Evolutionary conservation across 1,284 basidiomycete genomes (phyloP), one percentile per base, ranked within the genome.

Genomic region (Moesziomyces globuligerus): DNA sequence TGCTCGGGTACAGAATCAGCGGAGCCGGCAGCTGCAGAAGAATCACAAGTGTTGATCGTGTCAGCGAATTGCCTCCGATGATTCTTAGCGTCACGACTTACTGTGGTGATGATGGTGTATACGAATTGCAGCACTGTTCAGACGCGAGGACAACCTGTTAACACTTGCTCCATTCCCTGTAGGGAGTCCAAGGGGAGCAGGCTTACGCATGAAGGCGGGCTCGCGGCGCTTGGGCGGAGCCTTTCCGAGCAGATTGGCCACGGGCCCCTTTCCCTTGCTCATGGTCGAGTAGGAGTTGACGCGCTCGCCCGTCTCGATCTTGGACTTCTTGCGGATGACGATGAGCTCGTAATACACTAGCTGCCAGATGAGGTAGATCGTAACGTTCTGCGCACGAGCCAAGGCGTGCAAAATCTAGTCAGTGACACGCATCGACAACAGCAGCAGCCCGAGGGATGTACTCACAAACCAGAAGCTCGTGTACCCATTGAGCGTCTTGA

Each of bases 351-450:
- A 85, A 89, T 78, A 78, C 90, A 92, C 83, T 15, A 94, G 86
- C 83, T 96, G 94, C 49, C 92, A 92, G 44, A 85, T 83, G 87
- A 95, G 92, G 83, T 96, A 97, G 28, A 87, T 87, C 0, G 85
- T 80, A 78, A 60, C 87, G 74, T 89, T 92, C 57, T 92, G 83
- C 28, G 4, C 17, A 21, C n/a, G 6, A 6, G 8, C 10, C 21
- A 6, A 21, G 13, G n/a, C 21, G 18, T n/a, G 26, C 11, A 47
- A 34, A 32, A 10, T 21, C n/a, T 18, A 17, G 23, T 7, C 3
- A 34, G 28, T 36, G 36, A 36, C 28, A 41, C 23, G 15, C 20
- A 15, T 7, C 2, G 7, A 26, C 4, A 15, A 9, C 15, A 7
- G 23, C 32, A 23, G 32, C 8, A 25, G 40, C 40, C 24, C 23